Evolutionary conservation across 2,329 filamentous ascomycete species (phyloP).

Genomic region (Cladosporium sp.): DNA sequence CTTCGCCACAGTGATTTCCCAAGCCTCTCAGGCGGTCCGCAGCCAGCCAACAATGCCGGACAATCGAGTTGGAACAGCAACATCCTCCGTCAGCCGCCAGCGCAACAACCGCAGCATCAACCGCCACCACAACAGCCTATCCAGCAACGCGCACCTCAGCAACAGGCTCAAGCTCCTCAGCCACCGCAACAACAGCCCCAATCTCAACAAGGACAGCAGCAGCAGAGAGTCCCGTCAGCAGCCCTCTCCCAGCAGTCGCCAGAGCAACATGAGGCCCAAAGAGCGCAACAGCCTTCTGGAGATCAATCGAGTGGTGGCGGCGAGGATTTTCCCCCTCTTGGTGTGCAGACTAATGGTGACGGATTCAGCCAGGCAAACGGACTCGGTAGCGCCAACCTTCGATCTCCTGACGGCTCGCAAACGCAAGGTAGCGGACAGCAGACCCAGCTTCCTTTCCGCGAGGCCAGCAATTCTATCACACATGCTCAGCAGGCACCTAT

Average conservation of each 20-base stretch:
- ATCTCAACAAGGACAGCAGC: slow-evolving; percentile 37
- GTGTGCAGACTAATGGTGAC: slow-evolving; percentile 48
- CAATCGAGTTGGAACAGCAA: slow-evolving; percentile 55
- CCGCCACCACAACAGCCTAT: slow-evolving; percentile 46
- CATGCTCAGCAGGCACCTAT: slow-evolving; percentile 24
- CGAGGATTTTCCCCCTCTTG: slow-evolving; percentile 58
- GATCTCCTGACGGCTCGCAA: slow-evolving; percentile 22
- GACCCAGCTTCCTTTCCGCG: slow-evolving; percentile 23
- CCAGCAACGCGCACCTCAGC: slow-evolving; percentile 42
- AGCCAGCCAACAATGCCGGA: slow-evolving; percentile 47
- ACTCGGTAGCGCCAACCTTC: slow-evolving; percentile 18
- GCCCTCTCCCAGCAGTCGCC: slow-evolving; percentile 41
- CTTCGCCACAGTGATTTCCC: slow-evolving; percentile 54
- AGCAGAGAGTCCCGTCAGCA: slow-evolving; percentile 42
- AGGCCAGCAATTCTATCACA: slow-evolving; percentile 18
- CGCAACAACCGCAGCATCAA: slow-evolving; percentile 22
- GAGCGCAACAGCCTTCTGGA: slow-evolving; percentile 33
- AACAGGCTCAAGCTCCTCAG: slow-evolving; percentile 37
- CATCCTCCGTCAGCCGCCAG: slow-evolving; percentile 43
- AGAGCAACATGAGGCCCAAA: slow-evolving; percentile 53
- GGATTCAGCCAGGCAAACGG: slow-evolving; percentile 21
- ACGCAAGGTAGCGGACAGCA: slow-evolving; percentile 22
- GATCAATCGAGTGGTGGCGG: slow-evolving; percentile 36
- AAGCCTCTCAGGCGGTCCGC: slow-evolving; percentile 53
- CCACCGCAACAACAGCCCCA: slow-evolving; percentile 34